Evolutionary conservation across 2,329 filamentous ascomycete genomes (phyloP).

Genomic region (Penicillium sp.): DNA sequence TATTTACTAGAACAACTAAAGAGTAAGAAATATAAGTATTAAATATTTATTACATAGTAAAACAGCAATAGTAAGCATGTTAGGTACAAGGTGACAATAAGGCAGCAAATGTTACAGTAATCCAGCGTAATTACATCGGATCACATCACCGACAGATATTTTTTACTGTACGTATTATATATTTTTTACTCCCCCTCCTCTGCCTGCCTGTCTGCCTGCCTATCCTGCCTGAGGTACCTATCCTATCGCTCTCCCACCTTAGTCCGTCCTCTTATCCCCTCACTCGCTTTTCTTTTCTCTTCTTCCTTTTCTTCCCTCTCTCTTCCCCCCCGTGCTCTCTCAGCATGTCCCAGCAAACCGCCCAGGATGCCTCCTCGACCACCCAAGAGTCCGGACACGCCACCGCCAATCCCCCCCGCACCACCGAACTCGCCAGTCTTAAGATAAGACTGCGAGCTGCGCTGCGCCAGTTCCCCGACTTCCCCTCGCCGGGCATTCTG

Average conservation of each 20-base stretch:
- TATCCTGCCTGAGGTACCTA: neutral
- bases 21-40: too few relatives aligned
- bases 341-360: constrained; percentile 39
- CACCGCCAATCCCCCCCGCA: constrained; percentile 44
- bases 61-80: neutral
- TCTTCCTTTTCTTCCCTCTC: constrained; percentile 16
- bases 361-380: constrained; percentile 35
- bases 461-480: constrained; percentile 85
- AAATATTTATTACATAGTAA: too few relatives aligned
- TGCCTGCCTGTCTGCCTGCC: neutral
- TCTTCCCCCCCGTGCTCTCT: constrained; percentile 15
- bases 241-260: neutral
- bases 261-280: neutral
- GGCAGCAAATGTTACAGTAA: neutral
- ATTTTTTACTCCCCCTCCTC: neutral
- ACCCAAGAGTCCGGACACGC: constrained; percentile 40
- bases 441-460: constrained; percentile 64
- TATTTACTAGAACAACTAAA: too few relatives aligned
- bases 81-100: neutral
- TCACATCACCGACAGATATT: neutral
- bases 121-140: neutral
- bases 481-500: constrained; percentile 84
- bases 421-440: constrained; percentile 59
- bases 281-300: neutral
- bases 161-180: neutral